These are phyloP conservation scores for Yamadazyma endophytica DNA, from an alignment of 805 yeast genomes.

Conservation along the genomic window DNA sequence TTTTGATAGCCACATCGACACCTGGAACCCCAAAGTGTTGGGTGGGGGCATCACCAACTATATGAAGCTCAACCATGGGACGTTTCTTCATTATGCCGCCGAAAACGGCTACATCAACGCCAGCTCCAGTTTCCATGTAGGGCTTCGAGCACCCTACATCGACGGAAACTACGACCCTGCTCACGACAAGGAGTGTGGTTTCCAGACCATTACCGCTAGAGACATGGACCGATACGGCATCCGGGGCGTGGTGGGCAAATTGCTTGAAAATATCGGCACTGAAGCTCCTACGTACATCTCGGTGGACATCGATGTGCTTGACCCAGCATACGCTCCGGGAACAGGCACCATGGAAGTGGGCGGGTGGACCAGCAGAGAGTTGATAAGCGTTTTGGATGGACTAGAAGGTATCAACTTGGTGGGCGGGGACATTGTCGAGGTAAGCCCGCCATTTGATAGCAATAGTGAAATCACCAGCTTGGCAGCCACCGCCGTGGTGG, in stretches of 20 bases:
- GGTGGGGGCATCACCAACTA: constrained; percentile 63
- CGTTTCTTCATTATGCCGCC: constrained; percentile 65
- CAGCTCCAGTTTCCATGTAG: constrained; percentile 54
- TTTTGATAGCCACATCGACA: constrained; percentile 67
- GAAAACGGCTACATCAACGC: constrained; percentile 57
- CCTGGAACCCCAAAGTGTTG: constrained; percentile 60
- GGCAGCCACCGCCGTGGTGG: constrained; percentile 23
- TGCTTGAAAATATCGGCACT: constrained; percentile 31
- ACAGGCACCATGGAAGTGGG: constrained; percentile 27
- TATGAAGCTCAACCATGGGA: constrained; percentile 62
- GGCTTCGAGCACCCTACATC: constrained; percentile 61
- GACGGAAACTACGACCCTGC: constrained; percentile 28
- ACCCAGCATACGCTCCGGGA: constrained; percentile 25
- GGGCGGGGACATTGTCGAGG: constrained; percentile 27
- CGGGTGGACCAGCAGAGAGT: constrained; percentile 22
- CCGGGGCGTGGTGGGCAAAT: constrained; percentile 27
- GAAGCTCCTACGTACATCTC: constrained; percentile 27
- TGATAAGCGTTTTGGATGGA: constrained; percentile 21
- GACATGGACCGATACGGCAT: constrained; percentile 43
- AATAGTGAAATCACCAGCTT: constrained; percentile 23
- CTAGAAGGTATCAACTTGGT: constrained; percentile 24
- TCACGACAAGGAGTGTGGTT: constrained; percentile 53
- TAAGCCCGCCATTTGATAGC: constrained; percentile 24
- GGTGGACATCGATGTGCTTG: constrained; percentile 25
- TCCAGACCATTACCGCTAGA: constrained; percentile 40